Conservation (phyloP, 371 early-diverging fungal genomes). For the Nematocida sp. region DNA sequence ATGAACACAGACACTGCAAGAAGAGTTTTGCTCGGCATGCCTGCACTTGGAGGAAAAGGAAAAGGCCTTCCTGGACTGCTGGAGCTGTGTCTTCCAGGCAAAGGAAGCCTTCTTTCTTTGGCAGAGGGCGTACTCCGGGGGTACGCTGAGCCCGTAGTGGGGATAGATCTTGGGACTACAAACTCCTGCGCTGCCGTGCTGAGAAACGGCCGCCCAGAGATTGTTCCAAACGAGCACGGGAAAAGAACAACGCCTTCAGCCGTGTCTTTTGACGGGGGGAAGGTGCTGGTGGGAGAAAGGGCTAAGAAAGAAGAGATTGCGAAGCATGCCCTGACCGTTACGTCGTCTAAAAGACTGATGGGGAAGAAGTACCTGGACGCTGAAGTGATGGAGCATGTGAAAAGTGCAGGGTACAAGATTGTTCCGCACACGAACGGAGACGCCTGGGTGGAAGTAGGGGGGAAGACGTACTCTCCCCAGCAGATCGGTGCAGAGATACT, state of each 20-base stretch:
- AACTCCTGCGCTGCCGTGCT: constrained; percentile 93
- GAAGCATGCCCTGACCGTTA: constrained; percentile 83
- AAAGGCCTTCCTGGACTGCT: no score
- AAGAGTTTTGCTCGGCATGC: no score
- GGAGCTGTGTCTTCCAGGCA: background rate
- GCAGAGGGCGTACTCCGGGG: constrained; percentile 2
- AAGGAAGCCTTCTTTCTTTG: background rate
- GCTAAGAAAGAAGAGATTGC: constrained; percentile 84
- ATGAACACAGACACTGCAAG: no score
- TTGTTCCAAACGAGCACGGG: constrained; percentile 89
- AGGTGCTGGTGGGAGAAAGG: constrained; percentile 77
- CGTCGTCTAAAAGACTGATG: constrained; percentile 85
- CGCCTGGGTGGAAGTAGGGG: constrained; percentile 86
- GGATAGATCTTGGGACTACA: constrained; percentile 98
- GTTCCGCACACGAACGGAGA: constrained; percentile 80
- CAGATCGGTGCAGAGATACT: constrained; percentile 85
- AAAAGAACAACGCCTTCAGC: constrained; percentile 91
- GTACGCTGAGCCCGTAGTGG: constrained; percentile 67
- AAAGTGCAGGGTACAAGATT: constrained; percentile 79
- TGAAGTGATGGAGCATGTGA: constrained; percentile 77
- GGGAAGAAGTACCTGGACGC: constrained; percentile 80
- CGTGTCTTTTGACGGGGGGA: constrained; percentile 69
- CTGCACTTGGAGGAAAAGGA: no score
- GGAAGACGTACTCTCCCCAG: constrained; percentile 83
- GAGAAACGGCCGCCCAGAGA: constrained; percentile 85